Evolutionary conservation across 768 basidiomycete species (phyloP).

Genomic region (Pleurotus giganteus): DNA sequence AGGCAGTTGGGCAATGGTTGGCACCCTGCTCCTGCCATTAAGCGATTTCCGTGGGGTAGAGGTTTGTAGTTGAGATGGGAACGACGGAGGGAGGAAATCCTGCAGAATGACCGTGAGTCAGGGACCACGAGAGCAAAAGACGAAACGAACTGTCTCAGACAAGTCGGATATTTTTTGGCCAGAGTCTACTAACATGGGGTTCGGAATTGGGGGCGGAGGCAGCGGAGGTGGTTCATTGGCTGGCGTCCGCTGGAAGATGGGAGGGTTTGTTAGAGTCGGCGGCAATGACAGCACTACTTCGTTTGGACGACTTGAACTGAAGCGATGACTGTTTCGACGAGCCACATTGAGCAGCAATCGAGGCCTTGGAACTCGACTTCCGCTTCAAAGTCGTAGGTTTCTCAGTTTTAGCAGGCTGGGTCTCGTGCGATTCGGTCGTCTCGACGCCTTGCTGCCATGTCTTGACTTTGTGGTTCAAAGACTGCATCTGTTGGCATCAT

Average conservation of each 20-base stretch:
- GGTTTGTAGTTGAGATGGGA: conserved; percentile 48
- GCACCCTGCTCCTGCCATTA: conserved; percentile 36
- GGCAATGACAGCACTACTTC: background rate
- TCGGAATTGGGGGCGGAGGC: background rate
- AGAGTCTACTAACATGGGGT: background rate
- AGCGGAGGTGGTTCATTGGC: background rate
- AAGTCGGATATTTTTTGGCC: conserved; percentile 18
- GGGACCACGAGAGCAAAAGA: background rate
- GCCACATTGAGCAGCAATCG: background rate
- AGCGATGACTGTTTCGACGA: conserved; percentile 1
- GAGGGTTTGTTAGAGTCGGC: background rate
- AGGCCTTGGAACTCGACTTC: background rate
- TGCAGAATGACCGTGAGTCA: conserved; percentile 16
- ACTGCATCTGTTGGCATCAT: conserved; percentile 25
- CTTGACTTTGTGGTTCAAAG: conserved; percentile 24
- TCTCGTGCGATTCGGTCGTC: conserved; percentile 30
- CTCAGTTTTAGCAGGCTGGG: conserved; percentile 31
- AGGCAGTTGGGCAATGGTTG: conserved; percentile 33
- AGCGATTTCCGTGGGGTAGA: conserved; percentile 45
- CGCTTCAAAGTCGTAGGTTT: background rate
- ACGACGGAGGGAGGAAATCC: conserved; percentile 56
- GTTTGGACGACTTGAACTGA: conserved; percentile 5
- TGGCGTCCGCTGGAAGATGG: background rate
- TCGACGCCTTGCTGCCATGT: conserved; percentile 17
- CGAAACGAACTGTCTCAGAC: conserved; percentile 24